Evolutionary conservation across 257 asterid species (phyloP).

Genomic region (Salvia rosmarinus): DNA sequence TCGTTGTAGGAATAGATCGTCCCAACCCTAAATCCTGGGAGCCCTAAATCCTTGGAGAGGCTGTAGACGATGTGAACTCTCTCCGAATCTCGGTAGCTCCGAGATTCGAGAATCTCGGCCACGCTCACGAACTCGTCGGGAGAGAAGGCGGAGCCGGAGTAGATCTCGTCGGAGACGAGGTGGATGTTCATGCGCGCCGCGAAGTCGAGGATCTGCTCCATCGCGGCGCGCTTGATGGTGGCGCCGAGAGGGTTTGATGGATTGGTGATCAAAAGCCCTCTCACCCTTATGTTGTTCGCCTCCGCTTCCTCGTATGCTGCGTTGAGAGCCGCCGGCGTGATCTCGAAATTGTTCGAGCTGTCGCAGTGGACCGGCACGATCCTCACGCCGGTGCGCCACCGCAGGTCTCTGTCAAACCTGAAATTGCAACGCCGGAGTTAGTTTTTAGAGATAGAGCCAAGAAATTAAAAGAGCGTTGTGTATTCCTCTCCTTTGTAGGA

Average conservation of each 20-base stretch:
- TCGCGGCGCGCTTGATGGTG: constrained; percentile 38
- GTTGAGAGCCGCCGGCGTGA: constrained; percentile 43
- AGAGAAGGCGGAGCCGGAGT: constrained; percentile 59
- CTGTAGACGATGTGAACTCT: constrained; percentile 59
- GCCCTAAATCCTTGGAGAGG: constrained; percentile 58
- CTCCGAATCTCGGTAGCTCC: constrained; percentile 37
- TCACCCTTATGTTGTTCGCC: constrained; percentile 38
- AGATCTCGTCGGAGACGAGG: constrained; percentile 59
- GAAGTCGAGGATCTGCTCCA: constrained; percentile 48
- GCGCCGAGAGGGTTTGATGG: constrained; percentile 67
- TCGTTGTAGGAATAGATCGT: constrained; percentile 59
- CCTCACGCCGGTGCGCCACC: constrained; percentile 54
- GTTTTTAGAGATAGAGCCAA: neutral
- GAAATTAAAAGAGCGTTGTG: too few relatives aligned
- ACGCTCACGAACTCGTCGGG: constrained; percentile 52
- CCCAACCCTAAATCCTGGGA: constrained; percentile 61
- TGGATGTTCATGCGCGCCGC: constrained; percentile 45
- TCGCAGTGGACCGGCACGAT: constrained; percentile 51
- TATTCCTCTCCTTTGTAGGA: too few relatives aligned
- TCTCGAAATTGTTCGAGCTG: constrained; percentile 51
- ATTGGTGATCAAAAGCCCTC: constrained; percentile 53
- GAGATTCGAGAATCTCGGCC: constrained; percentile 46
- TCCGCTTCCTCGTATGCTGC: constrained; percentile 43
- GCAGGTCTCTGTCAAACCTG: constrained; percentile 48
- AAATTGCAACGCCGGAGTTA: neutral